Percentiles rank a stretch among this genome's conserved stretches.
phyloP scores from a whole-genome alignment of 1,284 basidiomycete genomes.

The Cutaneotrichosporon sp. region DNA sequence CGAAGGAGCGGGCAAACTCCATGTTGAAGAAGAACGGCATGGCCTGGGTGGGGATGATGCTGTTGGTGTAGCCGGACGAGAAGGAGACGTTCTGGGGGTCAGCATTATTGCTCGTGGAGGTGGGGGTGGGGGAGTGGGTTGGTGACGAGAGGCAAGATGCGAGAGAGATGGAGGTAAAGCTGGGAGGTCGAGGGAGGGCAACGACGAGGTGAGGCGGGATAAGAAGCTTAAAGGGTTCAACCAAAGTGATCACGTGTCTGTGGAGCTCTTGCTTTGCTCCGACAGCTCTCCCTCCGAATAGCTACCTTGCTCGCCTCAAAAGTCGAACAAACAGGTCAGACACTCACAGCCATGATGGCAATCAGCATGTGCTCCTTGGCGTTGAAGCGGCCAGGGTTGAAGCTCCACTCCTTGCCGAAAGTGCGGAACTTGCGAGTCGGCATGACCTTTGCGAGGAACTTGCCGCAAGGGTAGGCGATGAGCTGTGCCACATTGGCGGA shows the following conservation, averaged over 20 bases:
- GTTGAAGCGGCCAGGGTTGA: slow-evolving; percentile 60
- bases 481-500: slow-evolving; percentile 41
- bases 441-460: slow-evolving; percentile 22
- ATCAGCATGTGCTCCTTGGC: slow-evolving; percentile 48
- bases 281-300: too few species aligned
- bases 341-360: slow-evolving; percentile 38
- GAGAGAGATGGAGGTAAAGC: too few species aligned
- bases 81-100: slow-evolving; percentile 47
- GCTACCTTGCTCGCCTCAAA: not conserved
- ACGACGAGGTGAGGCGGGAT: too few species aligned
- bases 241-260: too few species aligned
- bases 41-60: slow-evolving; percentile 49
- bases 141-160: too few species aligned
- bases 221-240: too few species aligned
- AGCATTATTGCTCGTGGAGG: slow-evolving; percentile 18
- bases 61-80: slow-evolving; percentile 47
- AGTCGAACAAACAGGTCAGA: too few species aligned
- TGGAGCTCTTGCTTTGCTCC: too few species aligned
- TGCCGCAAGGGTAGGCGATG: slow-evolving; percentile 35
- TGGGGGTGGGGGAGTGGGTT: not conserved
- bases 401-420: slow-evolving; percentile 25
- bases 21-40: slow-evolving; percentile 44
- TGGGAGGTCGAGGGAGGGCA: too few species aligned
- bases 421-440: not conserved
- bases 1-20: slow-evolving; percentile 50